These are phyloP conservation scores for Xylaria sp. DNA, from an alignment of 2,329 filamentous ascomycete species.

Conservation along the genomic window DNA sequence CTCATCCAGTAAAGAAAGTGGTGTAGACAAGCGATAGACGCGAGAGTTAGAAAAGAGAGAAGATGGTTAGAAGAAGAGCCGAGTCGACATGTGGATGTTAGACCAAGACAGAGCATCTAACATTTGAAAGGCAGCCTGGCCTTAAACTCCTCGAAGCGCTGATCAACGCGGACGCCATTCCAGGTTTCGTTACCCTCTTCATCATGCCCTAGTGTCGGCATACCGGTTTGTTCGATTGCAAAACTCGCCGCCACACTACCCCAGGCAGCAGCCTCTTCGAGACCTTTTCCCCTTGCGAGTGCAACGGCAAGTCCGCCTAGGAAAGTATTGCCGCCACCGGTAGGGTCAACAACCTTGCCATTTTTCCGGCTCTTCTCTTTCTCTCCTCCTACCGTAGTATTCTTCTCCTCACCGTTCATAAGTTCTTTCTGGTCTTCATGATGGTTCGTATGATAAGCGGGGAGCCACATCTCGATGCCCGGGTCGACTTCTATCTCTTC, in stretches of 20 bases:
- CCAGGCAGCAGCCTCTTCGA: conserved; percentile 70
- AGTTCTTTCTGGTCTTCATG: conserved; percentile 20
- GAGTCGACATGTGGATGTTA: background rate
- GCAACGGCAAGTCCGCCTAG: conserved; percentile 57
- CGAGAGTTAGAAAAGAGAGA: background rate
- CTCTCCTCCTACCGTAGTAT: background rate
- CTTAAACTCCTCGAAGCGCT: conserved; percentile 49
- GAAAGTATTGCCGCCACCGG: conserved; percentile 90
- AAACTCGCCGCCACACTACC: conserved; percentile 83
- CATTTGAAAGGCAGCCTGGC: conserved; percentile 33
- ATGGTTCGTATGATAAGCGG: conserved; percentile 59
- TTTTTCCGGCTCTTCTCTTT: background rate
- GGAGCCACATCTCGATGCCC: conserved; percentile 67
- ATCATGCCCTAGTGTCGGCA: conserved; percentile 53
- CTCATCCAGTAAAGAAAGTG: too few relatives aligned
- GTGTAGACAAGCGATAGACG: too few relatives aligned
- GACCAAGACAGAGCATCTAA: background rate
- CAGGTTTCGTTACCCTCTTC: conserved; percentile 51
- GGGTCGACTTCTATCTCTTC: conserved; percentile 59
- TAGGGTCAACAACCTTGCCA: conserved; percentile 74
- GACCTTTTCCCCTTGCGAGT: conserved; percentile 52
- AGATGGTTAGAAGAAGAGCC: background rate
- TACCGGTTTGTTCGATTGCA: conserved; percentile 88
- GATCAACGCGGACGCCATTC: conserved; percentile 53
- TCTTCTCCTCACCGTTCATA: background rate